phyloP scores from a whole-genome alignment of 306 rosid species.

The Acacia crassicarpa region DNA sequence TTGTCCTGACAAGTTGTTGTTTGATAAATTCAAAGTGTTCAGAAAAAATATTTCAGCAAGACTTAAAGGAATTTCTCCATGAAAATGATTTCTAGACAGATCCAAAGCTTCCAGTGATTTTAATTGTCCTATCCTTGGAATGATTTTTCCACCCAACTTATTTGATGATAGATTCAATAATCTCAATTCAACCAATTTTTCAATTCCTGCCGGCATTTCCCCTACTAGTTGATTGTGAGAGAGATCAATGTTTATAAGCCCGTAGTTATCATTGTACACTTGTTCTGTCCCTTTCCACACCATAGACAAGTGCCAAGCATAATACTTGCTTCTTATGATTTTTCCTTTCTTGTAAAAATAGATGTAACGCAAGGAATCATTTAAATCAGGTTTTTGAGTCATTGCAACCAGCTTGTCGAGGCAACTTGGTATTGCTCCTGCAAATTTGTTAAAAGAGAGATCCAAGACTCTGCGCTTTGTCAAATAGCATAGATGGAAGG shows the following conservation, averaged over 20 bases:
- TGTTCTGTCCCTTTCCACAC: background rate
- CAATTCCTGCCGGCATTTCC: constrained; percentile 12
- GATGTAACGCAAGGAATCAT: too few species aligned
- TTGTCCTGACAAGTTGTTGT: constrained; percentile 10
- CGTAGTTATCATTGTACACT: background rate
- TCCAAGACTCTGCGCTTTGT: background rate
- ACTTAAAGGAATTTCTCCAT: constrained; percentile 10
- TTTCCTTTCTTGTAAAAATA: too few species aligned
- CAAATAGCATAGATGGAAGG: too few species aligned
- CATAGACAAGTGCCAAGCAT: background rate
- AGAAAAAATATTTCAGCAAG: background rate
- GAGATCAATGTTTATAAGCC: constrained; percentile 10
- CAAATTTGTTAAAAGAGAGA: background rate
- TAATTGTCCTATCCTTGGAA: background rate
- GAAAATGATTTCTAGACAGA: constrained; percentile 18
- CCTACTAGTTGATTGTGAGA: constrained; percentile 4
- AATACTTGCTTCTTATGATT: too few species aligned
- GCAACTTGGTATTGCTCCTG: background rate
- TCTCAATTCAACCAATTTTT: background rate
- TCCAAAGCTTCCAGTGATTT: background rate
- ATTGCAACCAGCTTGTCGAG: background rate
- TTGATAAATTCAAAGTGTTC: background rate
- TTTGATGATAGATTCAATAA: background rate
- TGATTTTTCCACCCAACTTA: constrained; percentile 8
- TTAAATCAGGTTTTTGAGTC: background rate